Percentiles rank a stretch among this genome's conserved stretches.
These are phyloP conservation scores for Punctularia strigosozonata DNA, from an alignment of 768 basidiomycete species.

Conservation along the genomic window DNA sequence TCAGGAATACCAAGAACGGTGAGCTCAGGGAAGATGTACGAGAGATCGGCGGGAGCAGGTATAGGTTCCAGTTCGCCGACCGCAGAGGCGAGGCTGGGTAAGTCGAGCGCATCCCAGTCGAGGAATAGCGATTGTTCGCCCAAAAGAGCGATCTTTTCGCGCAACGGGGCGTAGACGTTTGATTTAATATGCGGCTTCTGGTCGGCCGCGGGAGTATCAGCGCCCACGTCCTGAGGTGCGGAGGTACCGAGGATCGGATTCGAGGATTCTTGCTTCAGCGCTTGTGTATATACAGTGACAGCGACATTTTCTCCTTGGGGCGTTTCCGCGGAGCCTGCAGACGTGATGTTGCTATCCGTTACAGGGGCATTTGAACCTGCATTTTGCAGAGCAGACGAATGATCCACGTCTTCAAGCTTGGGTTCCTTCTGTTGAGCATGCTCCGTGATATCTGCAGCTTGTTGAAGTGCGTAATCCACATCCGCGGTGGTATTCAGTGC, in stretches of 20 bases:
- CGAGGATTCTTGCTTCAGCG: too few species aligned
- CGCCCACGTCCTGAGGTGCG: too few species aligned
- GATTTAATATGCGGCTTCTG: too few species aligned
- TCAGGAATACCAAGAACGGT: slow-evolving; percentile 48
- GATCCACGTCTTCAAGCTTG: slow-evolving; percentile 49
- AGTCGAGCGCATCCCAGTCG: slow-evolving; percentile 25
- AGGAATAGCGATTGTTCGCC: slow-evolving; percentile 38
- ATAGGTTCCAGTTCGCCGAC: slow-evolving; percentile 15
- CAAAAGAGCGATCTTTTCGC: slow-evolving; percentile 41
- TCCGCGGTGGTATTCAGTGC: slow-evolving; percentile 39
- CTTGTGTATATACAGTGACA: too few species aligned
- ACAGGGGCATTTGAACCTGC: too few species aligned
- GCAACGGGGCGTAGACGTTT: slow-evolving; percentile 43
- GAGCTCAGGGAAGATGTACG: slow-evolving; percentile 79
- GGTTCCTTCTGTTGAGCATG: slow-evolving; percentile 23
- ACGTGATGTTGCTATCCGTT: too few species aligned
- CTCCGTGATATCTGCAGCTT: slow-evolving; percentile 24
- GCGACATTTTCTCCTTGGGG: too few species aligned
- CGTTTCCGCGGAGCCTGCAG: too few species aligned
- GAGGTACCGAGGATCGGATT: too few species aligned
- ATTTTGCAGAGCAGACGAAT: slow-evolving; percentile 28
- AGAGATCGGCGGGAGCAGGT: slow-evolving; percentile 33
- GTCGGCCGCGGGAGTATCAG: too few species aligned
- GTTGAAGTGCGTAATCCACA: slow-evolving; percentile 49
- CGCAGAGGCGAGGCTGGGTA: slow-evolving; percentile 12